A percentile compares a stretch with the other conserved stretches of the same genome.
phyloP scores from a whole-genome alignment of 202 grass and related monocot genomes.

The Thinopyrum obtusiflorum region DNA sequence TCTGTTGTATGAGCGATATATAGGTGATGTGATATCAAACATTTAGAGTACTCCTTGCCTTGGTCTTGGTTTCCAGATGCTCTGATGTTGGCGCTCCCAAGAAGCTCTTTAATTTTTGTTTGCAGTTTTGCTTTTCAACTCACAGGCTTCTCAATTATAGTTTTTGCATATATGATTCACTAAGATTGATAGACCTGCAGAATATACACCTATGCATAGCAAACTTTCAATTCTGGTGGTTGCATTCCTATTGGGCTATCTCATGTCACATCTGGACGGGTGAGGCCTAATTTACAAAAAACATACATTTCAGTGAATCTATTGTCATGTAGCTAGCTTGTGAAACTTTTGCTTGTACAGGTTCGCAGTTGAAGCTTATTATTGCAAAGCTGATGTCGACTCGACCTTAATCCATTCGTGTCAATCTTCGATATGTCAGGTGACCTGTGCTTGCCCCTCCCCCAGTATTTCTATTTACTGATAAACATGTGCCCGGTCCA shows the following conservation, averaged over 20 bases:
- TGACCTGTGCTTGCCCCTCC: background rate
- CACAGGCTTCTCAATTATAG: background rate
- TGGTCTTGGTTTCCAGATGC: background rate
- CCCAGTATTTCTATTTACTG: background rate
- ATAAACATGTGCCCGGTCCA: background rate
- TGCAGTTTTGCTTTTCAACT: background rate
- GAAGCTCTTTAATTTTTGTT: background rate
- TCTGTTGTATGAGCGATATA: background rate
- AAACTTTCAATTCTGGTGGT: background rate
- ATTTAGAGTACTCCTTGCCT: background rate
- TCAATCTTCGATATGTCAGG: background rate
- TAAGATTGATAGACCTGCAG: no score
- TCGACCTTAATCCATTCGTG: background rate
- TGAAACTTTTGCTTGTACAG: background rate
- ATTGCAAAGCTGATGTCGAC: slow-evolving; percentile 6
- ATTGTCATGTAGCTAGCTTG: background rate
- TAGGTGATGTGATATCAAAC: background rate
- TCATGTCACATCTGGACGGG: background rate
- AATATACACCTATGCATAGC: no score
- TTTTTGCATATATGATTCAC: slow-evolving; percentile 3
- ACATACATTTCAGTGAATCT: background rate
- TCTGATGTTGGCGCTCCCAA: background rate
- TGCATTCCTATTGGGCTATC: background rate
- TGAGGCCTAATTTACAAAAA: background rate
- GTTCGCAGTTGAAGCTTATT: slow-evolving; percentile 3